A percentile compares a stretch with the other conserved stretches of the same genome.
Evolutionary conservation across 1,139 yeast genomes (phyloP).

Genomic region (Geotrichum restrictum): DNA sequence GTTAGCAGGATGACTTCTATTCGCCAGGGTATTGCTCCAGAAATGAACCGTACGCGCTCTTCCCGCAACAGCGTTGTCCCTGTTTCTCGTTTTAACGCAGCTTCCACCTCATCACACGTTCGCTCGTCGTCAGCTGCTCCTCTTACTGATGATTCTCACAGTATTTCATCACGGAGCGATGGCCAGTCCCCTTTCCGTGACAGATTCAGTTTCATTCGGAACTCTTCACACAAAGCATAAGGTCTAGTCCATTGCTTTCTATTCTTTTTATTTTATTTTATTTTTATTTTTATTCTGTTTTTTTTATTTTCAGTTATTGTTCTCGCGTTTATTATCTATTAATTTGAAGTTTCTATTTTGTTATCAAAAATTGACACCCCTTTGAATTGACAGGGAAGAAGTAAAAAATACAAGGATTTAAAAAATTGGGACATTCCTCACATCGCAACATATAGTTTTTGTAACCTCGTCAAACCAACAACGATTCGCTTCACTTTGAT

Average conservation of each 20-base stretch:
- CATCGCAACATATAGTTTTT: too few relatives aligned
- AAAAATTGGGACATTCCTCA: not conserved
- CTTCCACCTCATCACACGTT: too few relatives aligned
- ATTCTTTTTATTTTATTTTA: not conserved
- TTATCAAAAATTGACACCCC: too few relatives aligned
- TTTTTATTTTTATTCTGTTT: not conserved
- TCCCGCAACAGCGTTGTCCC: slow-evolving; percentile 11
- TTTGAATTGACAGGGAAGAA: too few relatives aligned
- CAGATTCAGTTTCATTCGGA: not conserved
- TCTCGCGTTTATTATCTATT: not conserved
- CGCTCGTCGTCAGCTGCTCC: not conserved
- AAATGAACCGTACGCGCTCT: slow-evolving; percentile 27
- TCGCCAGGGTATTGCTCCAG: slow-evolving; percentile 34
- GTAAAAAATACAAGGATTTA: too few relatives aligned
- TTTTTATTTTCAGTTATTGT: not conserved
- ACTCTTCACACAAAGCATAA: slow-evolving; percentile 1
- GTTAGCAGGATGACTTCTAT: slow-evolving; percentile 28
- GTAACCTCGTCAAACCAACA: not conserved
- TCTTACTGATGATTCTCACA: slow-evolving; percentile 8
- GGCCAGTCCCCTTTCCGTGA: slow-evolving; percentile 11
- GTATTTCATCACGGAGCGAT: slow-evolving; percentile 13
- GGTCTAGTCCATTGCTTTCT: not conserved
- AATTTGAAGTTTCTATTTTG: not conserved
- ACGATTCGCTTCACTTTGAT: not conserved
- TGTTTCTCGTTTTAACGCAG: not conserved